A percentile compares a stretch with the other conserved stretches of the same genome.
Conservation (phyloP, 208 protist species). For the Trypanosoma platydactyli region DNA sequence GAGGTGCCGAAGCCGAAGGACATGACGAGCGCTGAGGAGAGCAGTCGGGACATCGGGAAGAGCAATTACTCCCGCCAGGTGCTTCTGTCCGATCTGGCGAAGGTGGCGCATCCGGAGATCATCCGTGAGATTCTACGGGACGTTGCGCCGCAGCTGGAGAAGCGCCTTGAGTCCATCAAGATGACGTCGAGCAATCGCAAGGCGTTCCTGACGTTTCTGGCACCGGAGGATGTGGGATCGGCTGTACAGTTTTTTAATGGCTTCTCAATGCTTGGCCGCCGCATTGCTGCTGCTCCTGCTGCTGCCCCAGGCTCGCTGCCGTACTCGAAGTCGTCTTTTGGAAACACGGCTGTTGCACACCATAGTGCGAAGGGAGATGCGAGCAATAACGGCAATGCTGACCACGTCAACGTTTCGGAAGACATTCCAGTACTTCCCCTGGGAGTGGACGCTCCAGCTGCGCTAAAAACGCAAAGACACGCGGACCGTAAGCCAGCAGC, state of each 20-base stretch:
- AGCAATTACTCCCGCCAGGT: constrained; percentile 82
- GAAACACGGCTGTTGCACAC: constrained; percentile 11
- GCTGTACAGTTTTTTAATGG: constrained; percentile 85
- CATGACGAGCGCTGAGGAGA: constrained; percentile 34
- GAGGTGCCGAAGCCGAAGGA: constrained; percentile 85
- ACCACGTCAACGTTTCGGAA: neutral
- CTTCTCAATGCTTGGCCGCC: constrained; percentile 78
- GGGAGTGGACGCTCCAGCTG: constrained; percentile 32
- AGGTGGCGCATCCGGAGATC: constrained; percentile 83
- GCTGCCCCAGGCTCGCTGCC: constrained; percentile 81
- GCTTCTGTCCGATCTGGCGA: constrained; percentile 80
- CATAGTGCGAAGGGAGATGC: neutral
- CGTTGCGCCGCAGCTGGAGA: constrained; percentile 82
- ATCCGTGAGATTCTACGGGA: constrained; percentile 87
- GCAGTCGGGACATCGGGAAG: constrained; percentile 62
- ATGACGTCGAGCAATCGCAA: constrained; percentile 91
- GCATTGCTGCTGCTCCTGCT: constrained; percentile 62
- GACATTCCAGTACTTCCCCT: constrained; percentile 46
- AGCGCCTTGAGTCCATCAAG: constrained; percentile 86
- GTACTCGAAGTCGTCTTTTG: constrained; percentile 48
- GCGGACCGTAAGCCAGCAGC: neutral
- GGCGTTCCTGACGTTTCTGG: constrained; percentile 85
- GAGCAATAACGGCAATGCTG: constrained; percentile 3
- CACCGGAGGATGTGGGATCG: constrained; percentile 61
- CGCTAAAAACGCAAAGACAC: neutral